A percentile compares a stretch with the other conserved stretches of the same genome.
phyloP scores from a whole-genome alignment of 805 yeast genomes.

The Kodamaea sagamina region DNA sequence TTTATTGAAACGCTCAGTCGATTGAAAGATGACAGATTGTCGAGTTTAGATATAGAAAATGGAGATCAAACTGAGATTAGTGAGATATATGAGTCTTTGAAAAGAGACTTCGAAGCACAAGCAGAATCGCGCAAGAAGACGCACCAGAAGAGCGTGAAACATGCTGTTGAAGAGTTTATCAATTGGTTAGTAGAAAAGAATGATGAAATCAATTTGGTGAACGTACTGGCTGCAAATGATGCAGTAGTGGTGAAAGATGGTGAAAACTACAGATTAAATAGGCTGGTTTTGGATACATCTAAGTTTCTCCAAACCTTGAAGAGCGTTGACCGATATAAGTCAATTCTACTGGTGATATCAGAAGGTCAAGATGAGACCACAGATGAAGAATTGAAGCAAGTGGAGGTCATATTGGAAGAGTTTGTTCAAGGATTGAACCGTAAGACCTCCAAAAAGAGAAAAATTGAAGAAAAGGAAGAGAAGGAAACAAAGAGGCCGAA shows the following conservation, averaged over 20 bases:
- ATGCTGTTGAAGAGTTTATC: conserved; percentile 15
- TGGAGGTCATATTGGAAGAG: neutral
- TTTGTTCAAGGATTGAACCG: conserved; percentile 2
- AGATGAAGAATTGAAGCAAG: conserved; percentile 1
- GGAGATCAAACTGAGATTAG: conserved; percentile 22
- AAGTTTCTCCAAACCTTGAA: neutral
- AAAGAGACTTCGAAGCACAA: conserved; percentile 23
- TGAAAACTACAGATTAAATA: neutral
- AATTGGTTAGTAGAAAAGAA: conserved; percentile 18
- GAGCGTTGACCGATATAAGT: neutral
- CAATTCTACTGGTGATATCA: neutral
- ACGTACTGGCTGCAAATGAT: neutral
- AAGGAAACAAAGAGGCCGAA: conserved; percentile 12
- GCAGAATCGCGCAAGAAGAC: conserved; percentile 15
- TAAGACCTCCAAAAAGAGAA: conserved; percentile 10
- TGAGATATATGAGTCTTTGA: conserved; percentile 30
- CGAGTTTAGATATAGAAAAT: conserved; percentile 24
- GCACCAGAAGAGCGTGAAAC: conserved; percentile 17
- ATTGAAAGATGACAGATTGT: conserved; percentile 33
- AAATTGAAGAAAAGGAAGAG: conserved; percentile 1
- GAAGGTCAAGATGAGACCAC: conserved; percentile 1
- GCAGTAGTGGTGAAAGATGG: conserved; percentile 1
- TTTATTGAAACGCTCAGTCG: conserved; percentile 21
- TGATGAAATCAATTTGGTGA: conserved; percentile 6
- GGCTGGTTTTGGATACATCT: neutral